Evolutionary conservation across 306 rosid species (phyloP).

Genomic region (Quercus engelmannii): DNA sequence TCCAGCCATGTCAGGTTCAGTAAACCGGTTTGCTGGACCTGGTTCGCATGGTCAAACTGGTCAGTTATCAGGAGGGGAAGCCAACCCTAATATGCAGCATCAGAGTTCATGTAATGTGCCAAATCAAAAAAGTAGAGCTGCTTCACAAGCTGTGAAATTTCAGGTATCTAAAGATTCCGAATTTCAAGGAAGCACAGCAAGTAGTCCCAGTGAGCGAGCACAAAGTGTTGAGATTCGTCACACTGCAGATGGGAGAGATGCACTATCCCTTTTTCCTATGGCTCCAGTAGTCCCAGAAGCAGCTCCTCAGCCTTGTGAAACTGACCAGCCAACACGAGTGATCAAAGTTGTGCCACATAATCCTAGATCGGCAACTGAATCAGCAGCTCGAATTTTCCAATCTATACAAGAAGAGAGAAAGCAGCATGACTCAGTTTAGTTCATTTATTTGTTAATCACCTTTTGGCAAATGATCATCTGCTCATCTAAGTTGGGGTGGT

Average conservation of each 20-base stretch:
- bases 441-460: not conserved
- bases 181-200: conserved; percentile 61
- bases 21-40: conserved; percentile 37
- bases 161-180: conserved; percentile 50
- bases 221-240: conserved; percentile 23
- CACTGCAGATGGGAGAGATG: conserved; percentile 49
- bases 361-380: conserved; percentile 73
- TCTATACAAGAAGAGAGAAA: conserved; percentile 89
- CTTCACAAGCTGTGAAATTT: conserved; percentile 28
- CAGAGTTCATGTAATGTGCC: conserved; percentile 45
- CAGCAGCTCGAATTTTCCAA: conserved; percentile 93
- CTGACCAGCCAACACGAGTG: conserved; percentile 46
- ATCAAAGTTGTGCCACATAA: conserved; percentile 94
- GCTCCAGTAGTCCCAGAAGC: conserved; percentile 39
- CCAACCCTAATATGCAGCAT: conserved; percentile 34
- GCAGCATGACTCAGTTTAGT: conserved; percentile 37
- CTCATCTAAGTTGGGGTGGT: not conserved
- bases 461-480: not conserved
- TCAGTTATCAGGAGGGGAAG: conserved; percentile 32
- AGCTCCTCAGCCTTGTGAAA: conserved; percentile 41
- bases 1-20: conserved; percentile 50
- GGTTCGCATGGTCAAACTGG: conserved; percentile 23
- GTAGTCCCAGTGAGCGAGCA: conserved; percentile 54
- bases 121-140: conserved; percentile 30
- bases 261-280: conserved; percentile 44